Percentiles rank a stretch among this genome's conserved stretches.
Conservation (phyloP, 139 green algal genomes). For the Tetraselmis striata region DNA sequence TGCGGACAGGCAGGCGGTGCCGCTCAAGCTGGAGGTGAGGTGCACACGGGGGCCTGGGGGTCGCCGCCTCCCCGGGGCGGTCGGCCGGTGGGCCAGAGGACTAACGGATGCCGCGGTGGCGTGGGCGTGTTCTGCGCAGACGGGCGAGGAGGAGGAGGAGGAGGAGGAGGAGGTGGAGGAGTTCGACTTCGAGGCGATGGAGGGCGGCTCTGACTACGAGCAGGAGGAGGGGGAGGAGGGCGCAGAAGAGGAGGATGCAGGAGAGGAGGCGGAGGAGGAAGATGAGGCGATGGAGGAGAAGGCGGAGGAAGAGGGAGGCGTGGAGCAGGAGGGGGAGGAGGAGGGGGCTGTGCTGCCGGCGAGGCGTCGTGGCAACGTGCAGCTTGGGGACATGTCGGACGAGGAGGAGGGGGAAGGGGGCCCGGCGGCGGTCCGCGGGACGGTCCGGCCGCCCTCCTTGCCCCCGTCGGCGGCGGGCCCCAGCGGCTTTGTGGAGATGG, state of each 20-base stretch:
- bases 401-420: not conserved
- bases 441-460: no score
- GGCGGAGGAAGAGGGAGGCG: not conserved
- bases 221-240: not conserved
- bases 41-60: no score
- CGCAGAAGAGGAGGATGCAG: not conserved
- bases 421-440: no score
- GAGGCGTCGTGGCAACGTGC: not conserved
- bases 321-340: not conserved
- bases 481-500: not conserved
- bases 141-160: not conserved
- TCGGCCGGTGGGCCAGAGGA: no score
- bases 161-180: not conserved
- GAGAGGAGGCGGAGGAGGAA: not conserved
- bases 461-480: no score
- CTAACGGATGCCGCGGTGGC: no score
- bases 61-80: no score
- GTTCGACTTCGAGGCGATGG: not conserved
- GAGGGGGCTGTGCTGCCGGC: not conserved
- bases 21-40: not conserved
- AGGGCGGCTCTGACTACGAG: not conserved
- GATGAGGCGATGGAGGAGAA: not conserved
- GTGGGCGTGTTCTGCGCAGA: not conserved
- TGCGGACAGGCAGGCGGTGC: not conserved
- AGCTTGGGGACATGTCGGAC: not conserved